Base-by-base conservation (phyloP, 441 rosid species). In the California macrophylla region DNA sequence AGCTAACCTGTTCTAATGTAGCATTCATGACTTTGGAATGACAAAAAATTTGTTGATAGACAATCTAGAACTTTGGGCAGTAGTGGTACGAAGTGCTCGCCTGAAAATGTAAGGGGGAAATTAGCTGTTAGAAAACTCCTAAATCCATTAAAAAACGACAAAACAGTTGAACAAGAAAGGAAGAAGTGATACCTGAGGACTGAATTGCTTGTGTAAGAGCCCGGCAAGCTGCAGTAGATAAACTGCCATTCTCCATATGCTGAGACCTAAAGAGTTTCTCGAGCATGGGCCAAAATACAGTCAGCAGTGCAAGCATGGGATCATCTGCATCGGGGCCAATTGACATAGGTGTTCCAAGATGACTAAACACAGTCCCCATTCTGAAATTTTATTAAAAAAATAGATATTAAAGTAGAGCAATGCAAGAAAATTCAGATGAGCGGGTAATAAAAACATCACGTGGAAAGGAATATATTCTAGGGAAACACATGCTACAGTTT, bases 121-220 rank as follows among this genome's bases (percentile, higher is more conserved):
- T 25, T 15, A 24, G 29, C 1, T 15, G n/a, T 26, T 12, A 25
- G 28, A 26, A 32, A 60, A 24, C 28, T 20, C 34, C 25, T 34
- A 38, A 20, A 50, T 9, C 25, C 65, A 56, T n/a, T n/a, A 32
- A 13, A 28, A n/a, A 69, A 32, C 3, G 52, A 25, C 64, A 60
- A 16, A 4, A 10, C 7, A 60, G 61, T 60, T 60, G 32, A 60
- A 3, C 64, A 60, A 60, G 64, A 15, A 60, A 60, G 10, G 45
- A 38, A 21, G 1, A 30, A 67, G 23, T 42, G 76, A 77, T 81
- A 93, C 97, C 96, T 78, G 93, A 89, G 2, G 96, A 93, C 70
- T 85, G 97, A 80, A 93, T 84, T 23, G 98, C 96, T 47, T 83
- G 83, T 36, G 96, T 87, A 74, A 93, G 96, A 72, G 96, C 96